Evolutionary conservation across 1,139 yeast genomes (phyloP).

Genomic region (Suhomyces bribrorum): DNA sequence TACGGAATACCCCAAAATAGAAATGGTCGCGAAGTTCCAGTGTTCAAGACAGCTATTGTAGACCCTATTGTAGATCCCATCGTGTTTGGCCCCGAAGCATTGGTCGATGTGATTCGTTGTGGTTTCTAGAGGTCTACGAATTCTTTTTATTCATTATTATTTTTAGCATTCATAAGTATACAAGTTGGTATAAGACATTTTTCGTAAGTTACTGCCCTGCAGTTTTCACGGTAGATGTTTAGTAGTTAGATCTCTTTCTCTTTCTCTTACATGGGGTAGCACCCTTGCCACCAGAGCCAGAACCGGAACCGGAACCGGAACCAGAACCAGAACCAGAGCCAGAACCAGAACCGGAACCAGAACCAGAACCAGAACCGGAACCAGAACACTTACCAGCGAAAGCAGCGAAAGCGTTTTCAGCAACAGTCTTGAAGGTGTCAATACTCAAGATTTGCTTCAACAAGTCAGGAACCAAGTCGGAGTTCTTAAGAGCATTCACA

Average conservation of each 20-base stretch:
- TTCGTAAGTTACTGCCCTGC: constrained; percentile 11
- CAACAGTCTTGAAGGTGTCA: constrained; percentile 38
- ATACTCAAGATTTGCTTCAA: constrained; percentile 37
- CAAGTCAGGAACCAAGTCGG: constrained; percentile 41
- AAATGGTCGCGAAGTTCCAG: too few relatives aligned
- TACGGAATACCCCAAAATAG: too few relatives aligned
- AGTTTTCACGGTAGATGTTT: constrained; percentile 11
- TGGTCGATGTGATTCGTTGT: too few relatives aligned
- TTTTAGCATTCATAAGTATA: constrained; percentile 9
- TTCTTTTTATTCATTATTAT: not conserved
- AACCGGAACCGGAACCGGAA: constrained; percentile 17
- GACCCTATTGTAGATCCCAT: too few relatives aligned
- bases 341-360: constrained; percentile 9
- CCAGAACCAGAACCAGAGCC: constrained; percentile 11
- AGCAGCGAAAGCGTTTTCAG: constrained; percentile 45
- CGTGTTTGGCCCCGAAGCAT: too few relatives aligned
- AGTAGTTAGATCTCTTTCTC: constrained; percentile 35
- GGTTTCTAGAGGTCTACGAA: too few relatives aligned
- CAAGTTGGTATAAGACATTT: constrained; percentile 7
- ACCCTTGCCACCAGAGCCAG: constrained; percentile 7
- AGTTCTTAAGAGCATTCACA: constrained; percentile 35
- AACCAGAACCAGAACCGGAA: constrained; percentile 13
- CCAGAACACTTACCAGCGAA: constrained; percentile 39
- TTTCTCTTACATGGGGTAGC: constrained; percentile 36
- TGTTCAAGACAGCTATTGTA: too few relatives aligned